Evolutionary conservation across 257 asterid genomes (phyloP).

Genomic region (Fraxinus quadrangulata): DNA sequence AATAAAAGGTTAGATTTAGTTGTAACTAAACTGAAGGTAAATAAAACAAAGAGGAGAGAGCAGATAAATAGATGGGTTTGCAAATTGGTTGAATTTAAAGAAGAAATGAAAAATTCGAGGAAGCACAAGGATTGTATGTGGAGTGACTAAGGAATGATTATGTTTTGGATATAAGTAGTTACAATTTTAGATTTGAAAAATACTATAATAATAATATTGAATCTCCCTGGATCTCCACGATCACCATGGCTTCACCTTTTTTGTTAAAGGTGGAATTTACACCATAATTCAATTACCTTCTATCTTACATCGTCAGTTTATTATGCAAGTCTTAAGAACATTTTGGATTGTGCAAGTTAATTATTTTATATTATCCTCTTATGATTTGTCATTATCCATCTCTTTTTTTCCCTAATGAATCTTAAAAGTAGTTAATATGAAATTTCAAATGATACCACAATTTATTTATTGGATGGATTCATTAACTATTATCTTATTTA

Average conservation of each 20-base stretch:
- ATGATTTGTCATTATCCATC: neutral
- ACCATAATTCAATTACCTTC: neutral
- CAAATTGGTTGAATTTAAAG: neutral
- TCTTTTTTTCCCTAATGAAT: neutral
- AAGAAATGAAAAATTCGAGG: neutral
- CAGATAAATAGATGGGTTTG: neutral
- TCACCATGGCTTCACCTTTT: neutral
- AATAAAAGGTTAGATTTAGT: neutral
- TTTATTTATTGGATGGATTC: neutral
- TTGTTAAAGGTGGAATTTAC: neutral
- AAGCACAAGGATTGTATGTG: neutral
- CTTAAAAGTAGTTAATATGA: neutral
- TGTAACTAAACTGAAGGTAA: neutral
- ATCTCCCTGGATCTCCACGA: neutral
- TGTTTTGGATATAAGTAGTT: neutral
- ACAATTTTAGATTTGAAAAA: neutral
- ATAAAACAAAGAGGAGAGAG: neutral
- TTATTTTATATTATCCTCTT: neutral
- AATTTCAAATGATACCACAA: neutral
- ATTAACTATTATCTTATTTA: neutral
- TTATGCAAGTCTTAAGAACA: neutral
- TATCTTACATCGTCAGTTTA: neutral
- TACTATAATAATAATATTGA: neutral
- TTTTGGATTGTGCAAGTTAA: neutral
- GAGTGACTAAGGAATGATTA: neutral